Conservation (phyloP, 1,139 yeast species). For the Taphrina deformans region DNA sequence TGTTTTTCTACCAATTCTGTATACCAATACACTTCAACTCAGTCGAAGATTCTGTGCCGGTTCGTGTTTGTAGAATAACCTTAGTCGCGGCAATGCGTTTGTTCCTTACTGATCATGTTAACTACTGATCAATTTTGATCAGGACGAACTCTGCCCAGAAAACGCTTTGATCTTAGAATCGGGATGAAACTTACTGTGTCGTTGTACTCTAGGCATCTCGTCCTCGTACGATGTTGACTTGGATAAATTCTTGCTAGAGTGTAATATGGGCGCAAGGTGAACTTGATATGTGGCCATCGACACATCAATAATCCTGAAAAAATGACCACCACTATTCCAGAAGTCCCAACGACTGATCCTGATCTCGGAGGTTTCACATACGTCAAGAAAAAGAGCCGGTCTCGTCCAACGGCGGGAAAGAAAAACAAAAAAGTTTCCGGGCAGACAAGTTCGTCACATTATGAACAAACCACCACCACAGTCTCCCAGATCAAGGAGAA, state of each 20-base stretch:
- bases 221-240: too few species aligned
- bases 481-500: neutral
- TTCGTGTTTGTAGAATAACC: too few species aligned
- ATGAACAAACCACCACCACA: neutral
- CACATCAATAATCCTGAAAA: neutral
- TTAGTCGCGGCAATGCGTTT: too few species aligned
- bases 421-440: neutral
- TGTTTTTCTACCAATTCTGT: too few species aligned
- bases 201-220: too few species aligned
- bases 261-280: too few species aligned
- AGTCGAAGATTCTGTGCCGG: too few species aligned
- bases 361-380: slow-evolving; percentile 21
- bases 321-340: neutral
- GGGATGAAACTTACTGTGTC: too few species aligned
- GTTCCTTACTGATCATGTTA: neutral
- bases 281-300: neutral
- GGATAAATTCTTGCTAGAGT: too few species aligned
- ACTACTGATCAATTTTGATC: neutral
- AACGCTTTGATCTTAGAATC: too few species aligned
- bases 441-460: neutral
- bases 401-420: neutral
- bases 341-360: slow-evolving; percentile 16
- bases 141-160: neutral
- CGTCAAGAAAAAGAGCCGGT: slow-evolving; percentile 3
- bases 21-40: neutral